These are phyloP conservation scores for Vaccinium macrocarpon DNA, from an alignment of 148 eudicot genomes.

Conservation along the genomic window DNA sequence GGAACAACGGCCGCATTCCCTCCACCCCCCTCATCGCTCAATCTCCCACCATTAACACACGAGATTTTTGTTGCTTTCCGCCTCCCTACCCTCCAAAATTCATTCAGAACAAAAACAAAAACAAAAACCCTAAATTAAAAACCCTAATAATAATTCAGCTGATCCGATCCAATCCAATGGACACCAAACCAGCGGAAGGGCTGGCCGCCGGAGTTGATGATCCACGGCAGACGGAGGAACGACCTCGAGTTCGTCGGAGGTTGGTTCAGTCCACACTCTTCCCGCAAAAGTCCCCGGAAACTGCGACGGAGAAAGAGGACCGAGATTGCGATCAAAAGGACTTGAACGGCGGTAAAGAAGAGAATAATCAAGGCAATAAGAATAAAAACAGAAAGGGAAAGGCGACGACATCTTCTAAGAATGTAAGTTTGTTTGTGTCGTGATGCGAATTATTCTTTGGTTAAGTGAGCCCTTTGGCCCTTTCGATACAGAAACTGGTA, in stretches of 20 bases:
- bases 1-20: slow-evolving; percentile 27
- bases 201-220: slow-evolving; percentile 25
- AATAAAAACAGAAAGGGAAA: slow-evolving; percentile 30
- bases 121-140: slow-evolving; percentile 29
- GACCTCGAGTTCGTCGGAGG: slow-evolving; percentile 44
- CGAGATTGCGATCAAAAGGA: slow-evolving; percentile 20
- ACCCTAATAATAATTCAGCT: slow-evolving; percentile 34
- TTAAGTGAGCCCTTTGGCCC: neutral
- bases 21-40: slow-evolving; percentile 12
- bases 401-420: slow-evolving; percentile 45
- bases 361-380: slow-evolving; percentile 42
- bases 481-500: neutral
- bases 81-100: slow-evolving; percentile 26
- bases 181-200: slow-evolving; percentile 27
- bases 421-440: slow-evolving; percentile 41
- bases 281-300: slow-evolving; percentile 40
- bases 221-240: slow-evolving; percentile 30
- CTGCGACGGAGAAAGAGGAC: slow-evolving; percentile 21
- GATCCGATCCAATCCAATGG: slow-evolving; percentile 27
- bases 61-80: slow-evolving; percentile 10
- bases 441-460: neutral
- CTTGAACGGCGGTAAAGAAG: slow-evolving; percentile 23
- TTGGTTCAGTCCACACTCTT: slow-evolving; percentile 75
- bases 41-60: neutral
- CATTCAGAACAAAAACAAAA: neutral